Conservation (phyloP, 2,329 filamentous ascomycete genomes). For the Stachybotrys echinatus region DNA sequence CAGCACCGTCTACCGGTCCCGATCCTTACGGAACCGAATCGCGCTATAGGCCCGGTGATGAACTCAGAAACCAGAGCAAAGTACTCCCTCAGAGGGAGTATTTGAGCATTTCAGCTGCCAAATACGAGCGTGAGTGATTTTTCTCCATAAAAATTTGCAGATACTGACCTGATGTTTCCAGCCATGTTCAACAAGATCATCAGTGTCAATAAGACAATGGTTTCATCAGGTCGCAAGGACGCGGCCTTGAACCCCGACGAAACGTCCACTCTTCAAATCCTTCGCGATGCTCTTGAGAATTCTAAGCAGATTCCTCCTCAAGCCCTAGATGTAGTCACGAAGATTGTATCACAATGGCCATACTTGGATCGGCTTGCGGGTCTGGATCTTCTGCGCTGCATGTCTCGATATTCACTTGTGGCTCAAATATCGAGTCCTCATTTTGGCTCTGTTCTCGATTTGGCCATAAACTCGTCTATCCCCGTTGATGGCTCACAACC, state of each 20-base stretch:
- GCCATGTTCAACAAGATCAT: slow-evolving; percentile 72
- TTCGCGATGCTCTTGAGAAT: slow-evolving; percentile 61
- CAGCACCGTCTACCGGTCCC: slow-evolving; percentile 43
- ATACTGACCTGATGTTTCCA: slow-evolving; percentile 14
- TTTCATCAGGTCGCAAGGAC: slow-evolving; percentile 67
- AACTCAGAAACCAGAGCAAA: slow-evolving; percentile 45
- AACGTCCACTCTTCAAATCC: slow-evolving; percentile 52
- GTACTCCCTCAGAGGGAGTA: slow-evolving; percentile 75
- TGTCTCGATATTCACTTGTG: slow-evolving; percentile 64
- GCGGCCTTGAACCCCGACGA: slow-evolving; percentile 70
- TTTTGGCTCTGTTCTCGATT: slow-evolving; percentile 55
- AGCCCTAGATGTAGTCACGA: slow-evolving; percentile 61
- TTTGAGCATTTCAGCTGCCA: slow-evolving; percentile 70
- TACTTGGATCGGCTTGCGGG: slow-evolving; percentile 74
- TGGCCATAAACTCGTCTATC: slow-evolving; percentile 34
- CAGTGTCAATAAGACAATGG: slow-evolving; percentile 68
- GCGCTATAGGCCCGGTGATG: slow-evolving; percentile 66
- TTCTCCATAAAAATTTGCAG: accelerated
- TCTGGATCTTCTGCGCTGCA: slow-evolving; percentile 81
- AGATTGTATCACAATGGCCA: slow-evolving; percentile 74
- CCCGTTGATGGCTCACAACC: slow-evolving; percentile 48
- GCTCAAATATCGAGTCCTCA: slow-evolving; percentile 52
- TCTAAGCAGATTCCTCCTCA: slow-evolving; percentile 41
- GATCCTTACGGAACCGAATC: slow-evolving; percentile 77
- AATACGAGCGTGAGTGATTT: slow-evolving; percentile 48